Base-by-base conservation (phyloP, 768 basidiomycete genomes). In the Paxillus involutus region DNA sequence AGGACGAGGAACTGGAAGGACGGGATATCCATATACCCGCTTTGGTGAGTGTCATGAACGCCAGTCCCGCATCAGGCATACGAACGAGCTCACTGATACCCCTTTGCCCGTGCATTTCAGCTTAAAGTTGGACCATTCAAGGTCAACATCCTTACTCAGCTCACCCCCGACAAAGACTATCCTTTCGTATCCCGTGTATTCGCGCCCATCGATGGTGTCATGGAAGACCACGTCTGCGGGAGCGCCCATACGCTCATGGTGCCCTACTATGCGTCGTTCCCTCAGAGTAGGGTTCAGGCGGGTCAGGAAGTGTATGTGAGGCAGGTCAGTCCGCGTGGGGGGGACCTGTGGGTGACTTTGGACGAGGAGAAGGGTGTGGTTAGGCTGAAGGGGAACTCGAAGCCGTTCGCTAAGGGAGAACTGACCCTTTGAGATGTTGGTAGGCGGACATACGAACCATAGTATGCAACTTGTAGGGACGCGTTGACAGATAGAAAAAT, bases 221-320 rank as follows among this genome's bases (percentile, higher is more conserved):
- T 68, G 4, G 81, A 83, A 65, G 82, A 83, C 53, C 73, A 69
- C 16, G 81, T 82, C 8, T 83, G 80, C 53, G 82, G 82, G 13
- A 78, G 78, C 36, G 80, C 81, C 0, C 82, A 84, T 57, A 75
- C 75, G 44, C 50, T 82, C 37, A 52, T 80, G 35, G 70, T 61
- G 2, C 81, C 81, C 3, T 82, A 83, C 55, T 84, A 81, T 78
- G 70, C 68, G 19, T 56, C 50, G 8, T 33, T 39, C n/a, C 29
- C 49, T 3, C 24, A 44, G 17, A 46, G 44, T 30, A 19, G 32
- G 24, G 3, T 56, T 6, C 64, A 76, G 19, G 46, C 59, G 6
- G 59, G 67, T 6, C 70, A 71, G 33, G 69, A 74, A 51, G 70
- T 79, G 29, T 59, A 60, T n/a, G 79, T 80, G 6, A 78, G 65